Conservation (phyloP, 257 asterid genomes). For the Ocimum tenuiflorum region DNA sequence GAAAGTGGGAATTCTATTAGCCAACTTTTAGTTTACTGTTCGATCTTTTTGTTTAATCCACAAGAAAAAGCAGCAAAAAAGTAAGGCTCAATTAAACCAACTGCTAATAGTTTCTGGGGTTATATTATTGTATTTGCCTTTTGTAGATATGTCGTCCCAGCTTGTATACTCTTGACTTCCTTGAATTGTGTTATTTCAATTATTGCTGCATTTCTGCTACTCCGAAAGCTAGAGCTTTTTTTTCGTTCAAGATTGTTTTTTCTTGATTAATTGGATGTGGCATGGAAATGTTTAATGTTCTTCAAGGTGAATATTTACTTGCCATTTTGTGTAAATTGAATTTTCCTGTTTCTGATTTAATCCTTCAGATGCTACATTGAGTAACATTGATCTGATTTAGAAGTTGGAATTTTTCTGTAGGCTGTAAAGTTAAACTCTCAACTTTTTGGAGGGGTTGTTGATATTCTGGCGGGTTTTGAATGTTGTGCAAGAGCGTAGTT, state of each 20-base stretch:
- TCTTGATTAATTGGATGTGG: conserved; percentile 11
- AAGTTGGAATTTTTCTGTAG: not conserved
- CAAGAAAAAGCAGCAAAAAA: conserved; percentile 11
- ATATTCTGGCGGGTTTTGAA: conserved; percentile 28
- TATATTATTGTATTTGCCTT: conserved; percentile 17
- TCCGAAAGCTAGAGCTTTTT: conserved; percentile 46
- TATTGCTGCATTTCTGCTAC: conserved; percentile 41
- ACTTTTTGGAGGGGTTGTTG: conserved; percentile 10
- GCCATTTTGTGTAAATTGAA: conserved; percentile 11
- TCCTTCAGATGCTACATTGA: conserved; percentile 16
- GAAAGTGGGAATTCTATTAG: conserved; percentile 24
- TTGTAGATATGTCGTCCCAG: conserved; percentile 24
- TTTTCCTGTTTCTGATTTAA: conserved; percentile 8
- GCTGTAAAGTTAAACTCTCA: conserved; percentile 20
- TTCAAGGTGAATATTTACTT: conserved; percentile 12
- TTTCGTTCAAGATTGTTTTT: conserved; percentile 17
- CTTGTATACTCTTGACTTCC: conserved; percentile 51
- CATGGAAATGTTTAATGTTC: not conserved
- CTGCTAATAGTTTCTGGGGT: conserved; percentile 19
- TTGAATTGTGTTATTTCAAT: conserved; percentile 43
- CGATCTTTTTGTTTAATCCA: conserved; percentile 34
- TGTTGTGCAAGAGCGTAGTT: conserved; percentile 35
- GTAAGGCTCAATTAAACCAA: conserved; percentile 30
- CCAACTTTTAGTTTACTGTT: conserved; percentile 17
- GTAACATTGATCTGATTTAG: conserved; percentile 24